Base-by-base conservation (phyloP, 495 filamentous ascomycete genomes). In the Penicillium paradoxum region DNA sequence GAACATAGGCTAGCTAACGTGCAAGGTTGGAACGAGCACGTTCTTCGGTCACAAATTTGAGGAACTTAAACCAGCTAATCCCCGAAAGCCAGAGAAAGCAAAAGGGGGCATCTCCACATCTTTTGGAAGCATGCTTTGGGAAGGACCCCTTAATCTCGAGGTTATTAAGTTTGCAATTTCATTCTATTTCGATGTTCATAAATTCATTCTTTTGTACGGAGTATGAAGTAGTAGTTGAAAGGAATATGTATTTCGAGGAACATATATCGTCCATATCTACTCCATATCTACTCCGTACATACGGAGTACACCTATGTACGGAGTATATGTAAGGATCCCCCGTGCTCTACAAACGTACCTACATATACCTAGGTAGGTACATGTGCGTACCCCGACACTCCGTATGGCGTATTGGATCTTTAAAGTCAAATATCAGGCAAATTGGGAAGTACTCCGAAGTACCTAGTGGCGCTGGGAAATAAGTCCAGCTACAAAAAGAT, bases 61-160 rank as follows among this genome's bases (percentile, higher is more conserved):
- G 30, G 14, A 8, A 22, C 47, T 41, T 39, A 34, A n/a, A 11
- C 29, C 11, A 41, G 37, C 21, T 24, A 29, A 39, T 10, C 14
- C 22, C 24, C 11, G 10, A 30, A 45, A 39, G 27, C 24, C 7
- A 27, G 29, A 38, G n/a, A n/a, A n/a, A n/a, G n/a, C n/a, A 55
- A 55, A 55, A 51, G 40, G 53, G 53, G 53, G n/a, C 13, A 30
- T 47, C 19, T 18, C 40, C 32, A 43, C 38, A 27, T n/a, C n/a
- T n/a, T 32, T 22, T 24, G 6, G 17, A 17, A 37, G 19, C 11
- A 11, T 29, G 14, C 24, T 36, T 41, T 41, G 15, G 6, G 33
- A 22, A 51, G 38, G 38, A 15, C 56, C 56, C 56, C 56, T 58
- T 58, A 58, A 58, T 58, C 24, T 58, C n/a, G n/a, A 51, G 9